Conservation (phyloP, 257 asterid genomes). For the Thymus quinquecostatus region DNA sequence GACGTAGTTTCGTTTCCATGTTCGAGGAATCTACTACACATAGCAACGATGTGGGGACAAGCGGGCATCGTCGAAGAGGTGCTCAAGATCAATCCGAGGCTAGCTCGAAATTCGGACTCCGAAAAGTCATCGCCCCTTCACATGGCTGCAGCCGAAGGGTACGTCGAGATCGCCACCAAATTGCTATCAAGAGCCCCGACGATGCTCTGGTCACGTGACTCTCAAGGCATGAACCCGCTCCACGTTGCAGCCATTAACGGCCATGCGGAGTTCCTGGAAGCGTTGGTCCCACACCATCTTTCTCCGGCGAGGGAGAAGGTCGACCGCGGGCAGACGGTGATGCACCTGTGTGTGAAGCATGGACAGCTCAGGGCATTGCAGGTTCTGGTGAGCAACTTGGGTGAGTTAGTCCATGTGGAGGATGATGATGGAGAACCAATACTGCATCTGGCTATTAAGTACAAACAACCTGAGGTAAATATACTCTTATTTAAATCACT, state of each 20-base stretch:
- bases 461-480: constrained; percentile 42
- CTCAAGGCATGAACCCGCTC: neutral
- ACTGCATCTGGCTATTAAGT: constrained; percentile 34
- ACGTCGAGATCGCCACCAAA: neutral
- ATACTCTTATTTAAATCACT: too few species aligned
- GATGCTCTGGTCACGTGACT: neutral
- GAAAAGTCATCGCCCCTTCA: neutral
- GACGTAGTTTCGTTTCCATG: too few species aligned
- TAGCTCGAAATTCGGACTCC: neutral
- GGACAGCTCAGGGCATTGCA: neutral
- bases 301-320: neutral
- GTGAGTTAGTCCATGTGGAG: neutral
- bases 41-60: too few species aligned
- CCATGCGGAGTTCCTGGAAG: neutral
- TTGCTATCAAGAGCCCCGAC: neutral
- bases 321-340: neutral
- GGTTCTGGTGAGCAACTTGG: neutral
- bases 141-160: neutral
- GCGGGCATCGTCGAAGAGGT: too few species aligned
- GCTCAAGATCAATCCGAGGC: neutral
- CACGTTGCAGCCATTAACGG: neutral
- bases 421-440: neutral
- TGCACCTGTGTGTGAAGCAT: neutral
- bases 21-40: too few species aligned
- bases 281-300: neutral